These are phyloP conservation scores for Penicilliopsis zonata DNA, from an alignment of 495 filamentous ascomycete genomes.

Conservation along the genomic window DNA sequence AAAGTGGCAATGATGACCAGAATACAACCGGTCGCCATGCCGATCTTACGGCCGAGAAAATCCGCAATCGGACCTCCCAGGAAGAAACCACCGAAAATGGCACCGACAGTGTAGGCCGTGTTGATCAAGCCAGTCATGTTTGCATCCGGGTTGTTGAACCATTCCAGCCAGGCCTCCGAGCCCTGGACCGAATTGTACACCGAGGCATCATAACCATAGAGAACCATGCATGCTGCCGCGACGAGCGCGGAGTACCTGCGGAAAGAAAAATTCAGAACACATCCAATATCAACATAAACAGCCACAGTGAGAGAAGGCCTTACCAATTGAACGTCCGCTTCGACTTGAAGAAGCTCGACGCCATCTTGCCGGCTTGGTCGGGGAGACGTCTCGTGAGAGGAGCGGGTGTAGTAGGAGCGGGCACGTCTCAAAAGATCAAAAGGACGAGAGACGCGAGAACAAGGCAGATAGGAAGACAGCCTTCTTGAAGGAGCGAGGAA, in stretches of 20 bases:
- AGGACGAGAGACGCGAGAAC: too few relatives aligned
- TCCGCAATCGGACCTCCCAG: constrained; percentile 45
- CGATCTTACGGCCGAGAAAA: constrained; percentile 42
- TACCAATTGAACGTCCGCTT: too few relatives aligned
- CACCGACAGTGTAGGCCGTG: constrained; percentile 51
- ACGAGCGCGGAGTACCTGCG: constrained; percentile 49
- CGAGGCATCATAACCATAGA: constrained; percentile 56
- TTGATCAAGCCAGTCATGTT: constrained; percentile 45
- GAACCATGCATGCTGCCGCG: constrained; percentile 53
- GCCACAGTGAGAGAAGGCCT: too few relatives aligned
- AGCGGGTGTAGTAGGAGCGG: too few relatives aligned
- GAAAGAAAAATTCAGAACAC: too few relatives aligned
- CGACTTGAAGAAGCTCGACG: too few relatives aligned
- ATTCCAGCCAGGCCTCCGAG: constrained; percentile 45
- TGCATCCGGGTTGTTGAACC: constrained; percentile 40
- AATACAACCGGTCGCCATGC: constrained; percentile 45
- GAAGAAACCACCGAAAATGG: constrained; percentile 51
- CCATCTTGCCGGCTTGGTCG: too few relatives aligned
- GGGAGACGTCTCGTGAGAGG: too few relatives aligned
- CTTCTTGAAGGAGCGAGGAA: too few relatives aligned
- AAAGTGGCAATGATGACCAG: constrained; percentile 49
- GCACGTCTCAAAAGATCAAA: too few relatives aligned
- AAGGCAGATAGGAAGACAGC: too few relatives aligned
- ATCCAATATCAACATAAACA: too few relatives aligned
- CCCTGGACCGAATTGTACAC: constrained; percentile 54